Conservation (phyloP, 2,329 filamentous ascomycete species). For the Dryadomyces quercivorus region DNA sequence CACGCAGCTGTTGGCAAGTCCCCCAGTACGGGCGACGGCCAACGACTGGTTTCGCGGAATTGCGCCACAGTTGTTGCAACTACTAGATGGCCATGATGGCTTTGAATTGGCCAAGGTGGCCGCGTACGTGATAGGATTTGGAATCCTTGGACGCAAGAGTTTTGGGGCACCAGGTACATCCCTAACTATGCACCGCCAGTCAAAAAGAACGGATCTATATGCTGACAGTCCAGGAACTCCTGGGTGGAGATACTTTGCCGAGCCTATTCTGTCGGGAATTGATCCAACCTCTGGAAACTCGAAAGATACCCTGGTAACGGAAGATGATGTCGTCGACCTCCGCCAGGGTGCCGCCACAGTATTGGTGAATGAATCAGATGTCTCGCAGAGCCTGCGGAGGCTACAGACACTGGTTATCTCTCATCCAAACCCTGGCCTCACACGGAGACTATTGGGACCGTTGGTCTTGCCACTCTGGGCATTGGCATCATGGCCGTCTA, state of each 20-base stretch:
- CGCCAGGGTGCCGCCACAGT: constrained; percentile 22
- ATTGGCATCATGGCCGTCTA: constrained; percentile 37
- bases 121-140: constrained; percentile 51
- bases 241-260: constrained; percentile 51
- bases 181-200: neutral
- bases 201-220: neutral
- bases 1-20: constrained; percentile 46
- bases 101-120: constrained; percentile 45
- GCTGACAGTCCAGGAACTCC: constrained; percentile 27
- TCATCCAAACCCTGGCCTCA: constrained; percentile 54
- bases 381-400: constrained; percentile 40
- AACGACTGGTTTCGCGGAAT: constrained; percentile 49
- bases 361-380: constrained; percentile 32
- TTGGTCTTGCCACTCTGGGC: constrained; percentile 52
- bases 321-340: constrained; percentile 34
- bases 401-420: constrained; percentile 45
- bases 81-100: constrained; percentile 50
- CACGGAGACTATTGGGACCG: constrained; percentile 46
- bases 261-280: constrained; percentile 41
- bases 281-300: constrained; percentile 25
- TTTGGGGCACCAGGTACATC: constrained; percentile 48
- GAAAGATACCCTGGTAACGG: constrained; percentile 9
- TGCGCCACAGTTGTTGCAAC: constrained; percentile 44
- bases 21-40: constrained; percentile 40
- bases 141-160: constrained; percentile 51